Evolutionary conservation across 495 filamentous ascomycete species (phyloP).

Genomic region (Penicillium maclennaniae): DNA sequence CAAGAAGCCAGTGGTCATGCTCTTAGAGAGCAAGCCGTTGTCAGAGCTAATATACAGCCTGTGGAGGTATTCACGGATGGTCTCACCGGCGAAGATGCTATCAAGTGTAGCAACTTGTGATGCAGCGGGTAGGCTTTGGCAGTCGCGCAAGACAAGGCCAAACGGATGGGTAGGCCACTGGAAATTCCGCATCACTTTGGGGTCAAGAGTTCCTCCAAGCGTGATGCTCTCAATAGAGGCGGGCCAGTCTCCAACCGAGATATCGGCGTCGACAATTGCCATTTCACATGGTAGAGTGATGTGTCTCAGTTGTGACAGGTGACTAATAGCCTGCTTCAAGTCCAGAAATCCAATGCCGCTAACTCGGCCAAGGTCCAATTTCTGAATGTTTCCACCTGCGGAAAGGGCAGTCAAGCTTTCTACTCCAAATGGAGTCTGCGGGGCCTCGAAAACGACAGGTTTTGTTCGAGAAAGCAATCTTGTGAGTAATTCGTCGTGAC

Average conservation of each 20-base stretch:
- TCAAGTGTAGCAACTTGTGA: not conserved
- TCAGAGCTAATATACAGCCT: not conserved
- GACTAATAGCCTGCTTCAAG: not conserved
- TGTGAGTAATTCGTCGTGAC: not conserved
- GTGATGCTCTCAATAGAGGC: not conserved
- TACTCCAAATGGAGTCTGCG: not conserved
- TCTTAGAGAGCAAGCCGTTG: not conserved
- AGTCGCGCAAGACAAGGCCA: constrained; percentile 15
- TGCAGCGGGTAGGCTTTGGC: not conserved
- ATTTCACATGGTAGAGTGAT: not conserved
- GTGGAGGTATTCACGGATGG: not conserved
- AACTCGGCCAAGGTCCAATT: not conserved
- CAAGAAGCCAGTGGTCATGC: not conserved
- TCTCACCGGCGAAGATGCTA: not conserved
- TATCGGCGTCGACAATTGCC: not conserved
- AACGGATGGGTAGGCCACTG: not conserved
- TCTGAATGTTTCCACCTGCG: not conserved
- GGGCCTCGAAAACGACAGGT: not conserved
- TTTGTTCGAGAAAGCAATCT: not conserved
- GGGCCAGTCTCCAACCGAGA: not conserved
- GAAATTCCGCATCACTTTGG: not conserved
- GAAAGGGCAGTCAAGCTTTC: not conserved
- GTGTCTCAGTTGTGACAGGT: not conserved
- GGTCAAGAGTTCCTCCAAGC: not conserved
- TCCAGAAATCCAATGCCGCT: not conserved